Evolutionary conservation across 1,284 basidiomycete genomes (phyloP).

Genomic region (Peniophora sp.): DNA sequence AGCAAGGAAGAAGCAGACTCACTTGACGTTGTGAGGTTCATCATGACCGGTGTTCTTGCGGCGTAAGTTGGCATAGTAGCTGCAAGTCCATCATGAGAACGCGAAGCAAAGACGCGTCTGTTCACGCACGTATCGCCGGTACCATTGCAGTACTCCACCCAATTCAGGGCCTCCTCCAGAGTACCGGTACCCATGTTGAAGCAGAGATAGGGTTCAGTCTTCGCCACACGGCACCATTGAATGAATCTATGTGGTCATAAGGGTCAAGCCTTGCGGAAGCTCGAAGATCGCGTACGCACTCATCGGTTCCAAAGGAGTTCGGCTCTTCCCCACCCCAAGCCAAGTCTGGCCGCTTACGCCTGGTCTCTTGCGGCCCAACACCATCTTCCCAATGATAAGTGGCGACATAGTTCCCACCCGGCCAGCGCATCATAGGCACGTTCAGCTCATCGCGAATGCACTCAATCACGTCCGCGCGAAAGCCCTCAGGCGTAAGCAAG

Average conservation of each 20-base stretch:
- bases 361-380: constrained; percentile 43
- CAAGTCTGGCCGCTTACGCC: constrained; percentile 53
- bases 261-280: neutral
- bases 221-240: constrained; percentile 38
- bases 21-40: constrained; percentile 43
- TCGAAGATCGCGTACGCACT: constrained; percentile 19
- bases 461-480: constrained; percentile 49
- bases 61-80: constrained; percentile 53
- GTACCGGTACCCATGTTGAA: constrained; percentile 63
- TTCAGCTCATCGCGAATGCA: constrained; percentile 41
- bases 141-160: constrained; percentile 63
- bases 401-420: constrained; percentile 51
- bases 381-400: constrained; percentile 67
- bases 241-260: constrained; percentile 30
- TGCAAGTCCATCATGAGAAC: constrained; percentile 15
- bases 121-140: constrained; percentile 19
- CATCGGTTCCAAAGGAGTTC: constrained; percentile 59
- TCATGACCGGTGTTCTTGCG: constrained; percentile 46
- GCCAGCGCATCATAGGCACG: constrained; percentile 54
- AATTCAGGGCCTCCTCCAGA: constrained; percentile 54
- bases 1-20: too few relatives aligned
- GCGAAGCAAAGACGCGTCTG: constrained; percentile 14
- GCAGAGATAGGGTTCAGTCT: constrained; percentile 54
- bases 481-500: constrained; percentile 28
- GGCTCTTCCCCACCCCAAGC: constrained; percentile 60